Base-by-base conservation (phyloP, 805 yeast species). In the Barnettozyma siamensis region DNA sequence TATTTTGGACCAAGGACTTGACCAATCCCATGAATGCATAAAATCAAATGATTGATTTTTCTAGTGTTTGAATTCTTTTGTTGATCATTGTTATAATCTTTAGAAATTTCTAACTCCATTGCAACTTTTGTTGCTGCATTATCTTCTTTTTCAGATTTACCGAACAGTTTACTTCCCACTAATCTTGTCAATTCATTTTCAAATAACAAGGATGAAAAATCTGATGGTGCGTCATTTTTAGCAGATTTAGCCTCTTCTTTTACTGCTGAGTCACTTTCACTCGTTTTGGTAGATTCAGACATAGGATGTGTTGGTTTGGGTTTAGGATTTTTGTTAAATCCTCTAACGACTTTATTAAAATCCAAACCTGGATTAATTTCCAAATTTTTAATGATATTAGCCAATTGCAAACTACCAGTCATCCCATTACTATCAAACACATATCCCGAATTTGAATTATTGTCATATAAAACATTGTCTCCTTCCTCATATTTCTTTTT, bases 1-100 rank as follows among this genome's bases (percentile, higher is more conserved):
- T 83, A 79, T 53, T 76, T 76, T 35, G 78, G 69, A 2, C 96
- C 94, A 38, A 93, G 65, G 15, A 80, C 76, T 62, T 91, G 99
- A 2, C 98, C 99, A 45, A 91, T 86, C 0, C 99, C 99, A 64
- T 91, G 99, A 23, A 91, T 76, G 56, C 96, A 88, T n/a, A 91
- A 66, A 2, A 89, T 76, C 47, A 91, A 64, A 54, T 80, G 87
- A 28, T 80, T 77, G 23, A 78, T 60, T 26, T 69, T 48, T 73
- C 39, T 70, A 65, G 44, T 88, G 47, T 11, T 66, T 58, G 46
- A 65, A 69, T 44, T 63, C 24, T 59, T 63, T 0, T n/a, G n/a
- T n/a, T 69, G 66, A 47, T 65, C 55, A 45, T 74, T 44, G 61
- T 78, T 55, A 62, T 76, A 60, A 62, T 68, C 60, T 48, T 67